These are phyloP conservation scores for Pezizomycotina sp. DNA, from an alignment of 2,329 filamentous ascomycete species.

Conservation along the genomic window DNA sequence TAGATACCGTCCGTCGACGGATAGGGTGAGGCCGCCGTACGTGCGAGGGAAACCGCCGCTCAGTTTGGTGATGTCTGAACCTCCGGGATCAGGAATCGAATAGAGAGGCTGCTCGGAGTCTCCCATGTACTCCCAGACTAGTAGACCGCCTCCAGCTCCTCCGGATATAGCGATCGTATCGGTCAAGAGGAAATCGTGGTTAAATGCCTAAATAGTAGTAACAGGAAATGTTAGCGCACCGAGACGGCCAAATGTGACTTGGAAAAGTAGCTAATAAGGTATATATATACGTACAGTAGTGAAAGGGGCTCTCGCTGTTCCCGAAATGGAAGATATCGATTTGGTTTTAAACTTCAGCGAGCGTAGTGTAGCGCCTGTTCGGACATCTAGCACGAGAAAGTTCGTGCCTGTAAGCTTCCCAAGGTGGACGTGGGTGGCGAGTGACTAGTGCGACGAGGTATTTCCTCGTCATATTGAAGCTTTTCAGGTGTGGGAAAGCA, in stretches of 20 bases:
- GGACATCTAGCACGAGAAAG: slow-evolving; percentile 23
- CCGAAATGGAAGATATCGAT: slow-evolving; percentile 6
- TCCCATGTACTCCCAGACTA: slow-evolving; percentile 15
- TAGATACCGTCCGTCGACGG: slow-evolving; percentile 23
- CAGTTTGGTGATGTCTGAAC: slow-evolving; percentile 12
- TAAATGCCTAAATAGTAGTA: slow-evolving; percentile 16
- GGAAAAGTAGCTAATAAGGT: no score
- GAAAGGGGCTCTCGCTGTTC: no score
- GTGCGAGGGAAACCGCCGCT: slow-evolving; percentile 13
- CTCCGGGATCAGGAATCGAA: slow-evolving; percentile 20
- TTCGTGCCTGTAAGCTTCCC: slow-evolving; percentile 25
- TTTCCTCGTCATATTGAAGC: slow-evolving; percentile 25
- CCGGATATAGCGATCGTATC: slow-evolving; percentile 25
- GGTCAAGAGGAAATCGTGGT: slow-evolving; percentile 25
- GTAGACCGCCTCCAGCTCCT: slow-evolving; percentile 21
- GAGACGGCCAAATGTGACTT: slow-evolving; percentile 1
- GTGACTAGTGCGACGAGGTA: slow-evolving; percentile 25
- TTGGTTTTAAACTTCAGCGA: slow-evolving; percentile 17
- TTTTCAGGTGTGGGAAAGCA: slow-evolving; percentile 24
- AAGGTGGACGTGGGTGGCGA: slow-evolving; percentile 21
- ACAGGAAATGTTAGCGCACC: background rate
- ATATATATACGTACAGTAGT: no score
- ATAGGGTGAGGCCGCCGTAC: slow-evolving; percentile 18
- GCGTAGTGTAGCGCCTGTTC: slow-evolving; percentile 17
- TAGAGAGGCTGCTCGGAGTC: slow-evolving; percentile 21